A percentile compares a stretch with the other conserved stretches of the same genome.
These are phyloP conservation scores for Monilinia vaccinii-corymbosi DNA, from an alignment of 2,329 filamentous ascomycete genomes.

Conservation along the genomic window DNA sequence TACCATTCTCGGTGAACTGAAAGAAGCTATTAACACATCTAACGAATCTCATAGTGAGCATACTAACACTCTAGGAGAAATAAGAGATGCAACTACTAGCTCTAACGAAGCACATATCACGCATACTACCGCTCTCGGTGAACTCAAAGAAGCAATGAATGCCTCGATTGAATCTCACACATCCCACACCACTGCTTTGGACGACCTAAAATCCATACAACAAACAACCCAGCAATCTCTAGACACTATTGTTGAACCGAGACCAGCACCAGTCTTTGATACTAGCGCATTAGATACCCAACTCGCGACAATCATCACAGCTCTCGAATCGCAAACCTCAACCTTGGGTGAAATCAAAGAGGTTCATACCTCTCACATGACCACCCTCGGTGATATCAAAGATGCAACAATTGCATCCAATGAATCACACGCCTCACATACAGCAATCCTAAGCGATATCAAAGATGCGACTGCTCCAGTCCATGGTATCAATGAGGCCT, in stretches of 20 bases:
- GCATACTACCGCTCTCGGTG: constrained; percentile 16
- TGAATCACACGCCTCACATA: constrained; percentile 11
- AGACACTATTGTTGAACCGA: neutral
- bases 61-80: constrained; percentile 12
- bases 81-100: constrained; percentile 14
- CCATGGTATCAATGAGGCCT: neutral
- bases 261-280: neutral
- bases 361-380: constrained; percentile 9
- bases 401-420: constrained; percentile 15
- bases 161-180: constrained; percentile 10
- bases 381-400: constrained; percentile 17
- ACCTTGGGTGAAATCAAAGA: constrained; percentile 15
- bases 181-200: constrained; percentile 12
- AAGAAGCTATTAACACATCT: constrained; percentile 10
- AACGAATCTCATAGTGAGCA: constrained; percentile 14
- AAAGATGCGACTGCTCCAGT: neutral
- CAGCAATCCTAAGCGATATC: constrained; percentile 9
- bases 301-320: constrained; percentile 16
- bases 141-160: constrained; percentile 13
- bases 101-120: constrained; percentile 14
- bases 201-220: constrained; percentile 10
- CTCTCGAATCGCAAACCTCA: constrained; percentile 14
- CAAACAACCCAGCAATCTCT: neutral
- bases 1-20: constrained; percentile 10
- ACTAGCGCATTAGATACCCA: constrained; percentile 1